Evolutionary conservation across 768 basidiomycete species (phyloP).

Genomic region (Psilocybe tampanensis): DNA sequence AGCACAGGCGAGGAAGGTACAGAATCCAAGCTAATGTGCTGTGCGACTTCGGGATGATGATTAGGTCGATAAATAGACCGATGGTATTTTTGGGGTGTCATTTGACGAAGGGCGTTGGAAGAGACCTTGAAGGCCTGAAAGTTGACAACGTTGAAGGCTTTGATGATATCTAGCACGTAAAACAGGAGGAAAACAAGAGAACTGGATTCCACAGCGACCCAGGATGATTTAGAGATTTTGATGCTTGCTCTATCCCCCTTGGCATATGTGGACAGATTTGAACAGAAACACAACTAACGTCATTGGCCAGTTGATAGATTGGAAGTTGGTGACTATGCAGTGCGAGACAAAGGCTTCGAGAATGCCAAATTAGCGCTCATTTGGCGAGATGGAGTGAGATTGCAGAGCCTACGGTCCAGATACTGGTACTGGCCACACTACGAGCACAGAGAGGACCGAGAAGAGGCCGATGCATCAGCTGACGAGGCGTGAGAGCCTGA

Average conservation of each 20-base stretch:
- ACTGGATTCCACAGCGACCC: not conserved
- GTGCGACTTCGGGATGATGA: too few species aligned
- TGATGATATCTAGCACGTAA: not conserved
- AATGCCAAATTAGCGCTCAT: not conserved
- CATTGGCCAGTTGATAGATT: too few species aligned
- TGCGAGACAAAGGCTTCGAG: too few species aligned
- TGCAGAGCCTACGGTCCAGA: not conserved
- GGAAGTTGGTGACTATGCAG: too few species aligned
- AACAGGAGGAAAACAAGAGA: not conserved
- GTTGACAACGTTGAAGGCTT: too few species aligned
- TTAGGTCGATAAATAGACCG: too few species aligned
- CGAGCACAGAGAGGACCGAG: not conserved
- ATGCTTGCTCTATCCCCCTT: too few species aligned
- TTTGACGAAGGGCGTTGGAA: not conserved
- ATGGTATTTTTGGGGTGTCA: too few species aligned
- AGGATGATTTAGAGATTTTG: not conserved
- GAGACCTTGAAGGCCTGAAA: too few species aligned
- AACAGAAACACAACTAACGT: too few species aligned
- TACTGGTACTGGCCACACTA: not conserved
- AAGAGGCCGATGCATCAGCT: not conserved
- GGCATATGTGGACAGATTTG: too few species aligned
- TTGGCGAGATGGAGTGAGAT: not conserved
- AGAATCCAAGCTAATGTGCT: too few species aligned
- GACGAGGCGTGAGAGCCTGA: not conserved
- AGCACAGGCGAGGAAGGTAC: not conserved